These are phyloP conservation scores for Fusarium metavorans DNA, from an alignment of 2,329 filamentous ascomycete genomes.

Conservation along the genomic window DNA sequence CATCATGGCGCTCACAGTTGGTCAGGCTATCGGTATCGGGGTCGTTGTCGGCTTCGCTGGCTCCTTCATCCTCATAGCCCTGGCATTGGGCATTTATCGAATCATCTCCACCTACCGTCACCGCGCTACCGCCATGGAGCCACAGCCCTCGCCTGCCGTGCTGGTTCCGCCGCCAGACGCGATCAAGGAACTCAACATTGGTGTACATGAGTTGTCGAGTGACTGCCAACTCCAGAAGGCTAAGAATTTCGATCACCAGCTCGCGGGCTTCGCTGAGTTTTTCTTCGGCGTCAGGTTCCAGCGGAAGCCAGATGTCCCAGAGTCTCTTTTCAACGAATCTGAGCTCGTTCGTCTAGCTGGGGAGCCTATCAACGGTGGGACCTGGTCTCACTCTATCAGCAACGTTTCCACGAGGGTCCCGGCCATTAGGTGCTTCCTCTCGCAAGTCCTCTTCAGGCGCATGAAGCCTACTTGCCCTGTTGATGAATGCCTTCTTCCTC, in stretches of 20 bases:
- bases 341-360: not conserved
- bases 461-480: not conserved
- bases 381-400: not conserved
- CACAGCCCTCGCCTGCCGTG: not conserved
- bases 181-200: not conserved
- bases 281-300: not conserved
- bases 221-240: not conserved
- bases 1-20: not conserved
- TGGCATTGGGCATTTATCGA: not conserved
- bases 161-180: not conserved
- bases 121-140: not conserved
- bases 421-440: not conserved
- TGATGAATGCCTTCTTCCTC: not conserved
- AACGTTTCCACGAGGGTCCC: not conserved
- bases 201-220: not conserved
- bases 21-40: not conserved
- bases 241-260: accelerated
- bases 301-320: not conserved
- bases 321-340: not conserved
- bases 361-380: not conserved
- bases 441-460: not conserved
- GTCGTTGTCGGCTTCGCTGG: not conserved
- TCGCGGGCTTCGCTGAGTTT: accelerated
- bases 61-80: not conserved
- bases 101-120: not conserved